phyloP scores from a whole-genome alignment of 2,329 filamentous ascomycete genomes.

The Calonectria multiphialidica region DNA sequence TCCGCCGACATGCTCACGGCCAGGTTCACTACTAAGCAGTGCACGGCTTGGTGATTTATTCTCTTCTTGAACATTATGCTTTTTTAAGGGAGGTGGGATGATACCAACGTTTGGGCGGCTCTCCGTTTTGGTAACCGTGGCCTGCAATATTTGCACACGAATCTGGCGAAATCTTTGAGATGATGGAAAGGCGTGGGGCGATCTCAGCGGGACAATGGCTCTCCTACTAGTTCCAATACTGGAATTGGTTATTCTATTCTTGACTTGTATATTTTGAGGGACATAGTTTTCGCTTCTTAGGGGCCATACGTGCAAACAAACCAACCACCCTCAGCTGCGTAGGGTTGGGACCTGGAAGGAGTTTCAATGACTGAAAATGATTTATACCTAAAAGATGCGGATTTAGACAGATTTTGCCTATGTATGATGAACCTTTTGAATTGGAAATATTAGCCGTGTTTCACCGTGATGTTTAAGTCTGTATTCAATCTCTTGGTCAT shows the following conservation, averaged over 20 bases:
- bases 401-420: neutral
- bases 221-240: neutral
- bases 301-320: slow-evolving; percentile 25
- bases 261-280: slow-evolving; percentile 44
- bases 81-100: neutral
- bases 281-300: slow-evolving; percentile 39
- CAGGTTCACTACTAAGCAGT: slow-evolving; percentile 48
- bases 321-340: slow-evolving; percentile 28
- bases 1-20: slow-evolving; percentile 52
- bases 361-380: slow-evolving; percentile 17
- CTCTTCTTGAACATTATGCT: slow-evolving; percentile 28
- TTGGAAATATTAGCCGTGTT: neutral
- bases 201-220: slow-evolving; percentile 8
- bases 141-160: neutral
- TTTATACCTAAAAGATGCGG: neutral
- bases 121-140: neutral
- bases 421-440: neutral
- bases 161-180: slow-evolving; percentile 20
- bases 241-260: slow-evolving; percentile 44
- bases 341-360: slow-evolving; percentile 32
- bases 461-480: too few species aligned
- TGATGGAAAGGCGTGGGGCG: slow-evolving; percentile 10
- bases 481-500: neutral
- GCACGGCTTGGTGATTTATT: neutral
- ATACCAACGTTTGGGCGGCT: neutral